These are phyloP conservation scores for Phytopythium litorale DNA, from an alignment of 352 stramenopile genomes.

Conservation along the genomic window DNA sequence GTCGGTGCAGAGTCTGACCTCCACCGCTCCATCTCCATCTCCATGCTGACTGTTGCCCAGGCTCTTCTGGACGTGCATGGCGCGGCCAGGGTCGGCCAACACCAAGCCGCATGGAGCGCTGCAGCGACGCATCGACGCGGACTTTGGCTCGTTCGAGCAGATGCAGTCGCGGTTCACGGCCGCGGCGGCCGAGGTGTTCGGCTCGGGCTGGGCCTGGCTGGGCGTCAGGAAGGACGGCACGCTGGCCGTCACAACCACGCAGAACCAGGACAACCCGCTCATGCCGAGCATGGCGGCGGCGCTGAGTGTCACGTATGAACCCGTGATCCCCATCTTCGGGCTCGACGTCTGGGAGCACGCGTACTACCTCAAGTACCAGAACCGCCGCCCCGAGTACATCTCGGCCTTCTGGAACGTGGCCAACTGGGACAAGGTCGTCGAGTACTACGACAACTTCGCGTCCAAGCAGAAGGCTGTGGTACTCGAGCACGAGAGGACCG, in stretches of 20 bases:
- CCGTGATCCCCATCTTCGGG: constrained; percentile 92
- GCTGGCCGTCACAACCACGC: constrained; percentile 93
- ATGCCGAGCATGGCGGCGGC: constrained; percentile 55
- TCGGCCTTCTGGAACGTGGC: constrained; percentile 98
- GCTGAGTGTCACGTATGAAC: constrained; percentile 88
- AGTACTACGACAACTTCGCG: constrained; percentile 90
- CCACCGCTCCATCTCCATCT: no score
- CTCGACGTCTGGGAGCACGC: constrained; percentile 96
- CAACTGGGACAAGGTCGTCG: constrained; percentile 92
- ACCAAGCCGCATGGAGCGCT: constrained; percentile 72
- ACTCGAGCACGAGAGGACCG: not conserved
- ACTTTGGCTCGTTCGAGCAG: constrained; percentile 90
- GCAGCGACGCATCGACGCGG: constrained; percentile 77
- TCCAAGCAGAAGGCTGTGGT: constrained; percentile 84
- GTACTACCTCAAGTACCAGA: constrained; percentile 98
- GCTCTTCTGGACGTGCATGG: constrained; percentile 95
- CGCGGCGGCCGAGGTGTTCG: constrained; percentile 82
- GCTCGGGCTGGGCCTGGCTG: constrained; percentile 90
- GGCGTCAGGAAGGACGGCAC: constrained; percentile 84
- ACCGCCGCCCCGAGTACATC: constrained; percentile 95
- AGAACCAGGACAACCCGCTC: constrained; percentile 94
- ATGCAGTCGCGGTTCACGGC: constrained; percentile 90
- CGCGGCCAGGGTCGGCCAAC: constrained; percentile 65
- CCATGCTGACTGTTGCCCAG: constrained; percentile 5
- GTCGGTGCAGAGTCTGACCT: not conserved